A percentile compares a stretch with the other conserved stretches of the same genome.
phyloP scores from a whole-genome alignment of 2,329 filamentous ascomycete species.

The Bimuria novae-zelandiae region DNA sequence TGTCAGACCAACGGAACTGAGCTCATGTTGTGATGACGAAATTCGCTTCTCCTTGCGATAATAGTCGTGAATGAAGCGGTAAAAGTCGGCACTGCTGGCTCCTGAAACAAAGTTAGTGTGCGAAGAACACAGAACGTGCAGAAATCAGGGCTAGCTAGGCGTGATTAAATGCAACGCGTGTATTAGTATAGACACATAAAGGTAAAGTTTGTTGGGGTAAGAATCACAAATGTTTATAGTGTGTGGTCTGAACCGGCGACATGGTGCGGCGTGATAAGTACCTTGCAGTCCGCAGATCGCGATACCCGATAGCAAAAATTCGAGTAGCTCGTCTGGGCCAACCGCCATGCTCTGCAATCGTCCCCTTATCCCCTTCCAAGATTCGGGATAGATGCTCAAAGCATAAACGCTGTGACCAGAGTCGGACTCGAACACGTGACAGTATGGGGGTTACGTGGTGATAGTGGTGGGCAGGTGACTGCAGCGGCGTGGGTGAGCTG shows the following conservation, averaged over 20 bases:
- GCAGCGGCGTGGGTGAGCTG: conserved; percentile 5
- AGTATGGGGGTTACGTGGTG: not conserved
- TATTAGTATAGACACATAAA: not conserved
- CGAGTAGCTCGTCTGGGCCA: conserved; percentile 61
- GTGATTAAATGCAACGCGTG: not conserved
- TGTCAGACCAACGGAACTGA: conserved; percentile 7
- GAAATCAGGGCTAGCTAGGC: not conserved
- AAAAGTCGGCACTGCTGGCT: conserved; percentile 48
- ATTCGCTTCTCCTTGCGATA: conserved; percentile 30
- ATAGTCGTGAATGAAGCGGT: conserved; percentile 44
- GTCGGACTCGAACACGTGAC: conserved; percentile 30
- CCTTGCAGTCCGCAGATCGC: conserved; percentile 63
- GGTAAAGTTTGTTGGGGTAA: no score
- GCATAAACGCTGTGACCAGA: conserved; percentile 18
- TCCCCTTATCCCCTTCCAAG: conserved; percentile 23
- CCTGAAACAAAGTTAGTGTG: conserved; percentile 37
- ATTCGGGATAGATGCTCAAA: conserved; percentile 14
- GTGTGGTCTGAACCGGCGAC: conserved; percentile 3
- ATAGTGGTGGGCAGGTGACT: conserved; percentile 2
- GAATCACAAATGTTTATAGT: not conserved
- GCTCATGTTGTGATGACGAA: not conserved
- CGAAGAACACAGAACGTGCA: not conserved
- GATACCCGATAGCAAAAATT: conserved; percentile 63
- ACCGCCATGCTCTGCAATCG: conserved; percentile 33
- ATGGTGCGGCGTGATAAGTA: conserved; percentile 48